phyloP scores from a whole-genome alignment of 2,329 filamentous ascomycete genomes.

The Fusarium citri region DNA sequence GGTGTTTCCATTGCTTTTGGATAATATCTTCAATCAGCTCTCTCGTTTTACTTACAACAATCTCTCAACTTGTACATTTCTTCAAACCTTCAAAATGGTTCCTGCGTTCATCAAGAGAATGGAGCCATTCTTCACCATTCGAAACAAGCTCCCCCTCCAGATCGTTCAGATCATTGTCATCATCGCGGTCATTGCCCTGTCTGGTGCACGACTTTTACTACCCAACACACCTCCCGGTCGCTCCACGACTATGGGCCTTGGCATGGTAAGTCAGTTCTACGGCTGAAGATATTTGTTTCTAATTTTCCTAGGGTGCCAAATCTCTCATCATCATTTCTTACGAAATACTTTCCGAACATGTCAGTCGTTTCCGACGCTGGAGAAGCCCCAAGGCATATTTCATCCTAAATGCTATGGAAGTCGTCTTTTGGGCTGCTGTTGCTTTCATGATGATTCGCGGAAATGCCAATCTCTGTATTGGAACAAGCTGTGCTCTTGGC shows the following conservation, averaged over 20 bases:
- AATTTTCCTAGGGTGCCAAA: background rate
- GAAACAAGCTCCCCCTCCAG: constrained; percentile 3
- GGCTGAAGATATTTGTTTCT: background rate
- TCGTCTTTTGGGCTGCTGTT: constrained; percentile 6
- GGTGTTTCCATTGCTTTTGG: background rate
- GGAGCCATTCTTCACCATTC: constrained; percentile 1
- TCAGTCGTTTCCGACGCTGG: background rate
- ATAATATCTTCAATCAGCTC: background rate
- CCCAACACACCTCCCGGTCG: constrained; percentile 27
- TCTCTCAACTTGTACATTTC: too few relatives aligned
- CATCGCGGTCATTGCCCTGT: constrained; percentile 22
- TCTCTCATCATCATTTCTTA: constrained; percentile 5
- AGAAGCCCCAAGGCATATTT: constrained; percentile 6
- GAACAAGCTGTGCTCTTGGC: constrained; percentile 1
- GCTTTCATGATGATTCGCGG: constrained; percentile 5
- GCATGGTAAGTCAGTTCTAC: constrained; percentile 28
- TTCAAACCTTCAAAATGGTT: background rate
- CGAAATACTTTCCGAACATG: constrained; percentile 3
- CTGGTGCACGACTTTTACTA: constrained; percentile 26
- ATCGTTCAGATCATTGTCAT: constrained; percentile 4
- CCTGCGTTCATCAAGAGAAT: constrained; percentile 1
- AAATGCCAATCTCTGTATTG: background rate
- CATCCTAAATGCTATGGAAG: constrained; percentile 2
- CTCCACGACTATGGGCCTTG: constrained; percentile 33
- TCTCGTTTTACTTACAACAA: background rate